Evolutionary conservation across 305 asterid genomes (phyloP).

Genomic region (Solanum hybrid): DNA sequence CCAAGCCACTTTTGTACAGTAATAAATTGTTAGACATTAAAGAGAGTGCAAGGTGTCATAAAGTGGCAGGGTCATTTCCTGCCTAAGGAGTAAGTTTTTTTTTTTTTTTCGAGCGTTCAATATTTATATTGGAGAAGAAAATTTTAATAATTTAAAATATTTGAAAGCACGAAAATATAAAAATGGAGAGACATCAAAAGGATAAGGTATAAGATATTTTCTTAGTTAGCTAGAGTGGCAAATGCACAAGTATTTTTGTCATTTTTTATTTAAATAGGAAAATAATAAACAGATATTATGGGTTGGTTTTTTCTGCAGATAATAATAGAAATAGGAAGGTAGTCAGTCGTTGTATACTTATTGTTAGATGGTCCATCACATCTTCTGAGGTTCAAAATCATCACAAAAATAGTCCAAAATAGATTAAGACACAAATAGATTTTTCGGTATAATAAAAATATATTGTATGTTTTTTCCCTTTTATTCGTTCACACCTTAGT

Average conservation of each 20-base stretch:
- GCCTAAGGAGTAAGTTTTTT: neutral
- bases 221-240: neutral
- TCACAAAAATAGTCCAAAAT: neutral
- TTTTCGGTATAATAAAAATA: neutral
- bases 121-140: neutral
- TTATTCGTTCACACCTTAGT: neutral
- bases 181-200: neutral
- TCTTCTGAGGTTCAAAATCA: neutral
- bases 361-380: neutral
- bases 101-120: rapidly evolving
- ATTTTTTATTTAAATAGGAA: neutral
- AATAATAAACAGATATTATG: neutral
- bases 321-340: neutral
- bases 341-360: neutral
- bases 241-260: neutral
- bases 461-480: neutral
- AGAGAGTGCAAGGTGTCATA: neutral
- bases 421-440: neutral
- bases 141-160: neutral
- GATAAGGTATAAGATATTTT: neutral
- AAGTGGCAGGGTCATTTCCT: neutral
- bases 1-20: neutral
- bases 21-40: neutral
- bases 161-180: neutral
- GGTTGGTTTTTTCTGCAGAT: neutral